A percentile compares a stretch with the other conserved stretches of the same genome.
Conservation (phyloP, 306 rosid species). For the Notholithocarpus densiflorus region DNA sequence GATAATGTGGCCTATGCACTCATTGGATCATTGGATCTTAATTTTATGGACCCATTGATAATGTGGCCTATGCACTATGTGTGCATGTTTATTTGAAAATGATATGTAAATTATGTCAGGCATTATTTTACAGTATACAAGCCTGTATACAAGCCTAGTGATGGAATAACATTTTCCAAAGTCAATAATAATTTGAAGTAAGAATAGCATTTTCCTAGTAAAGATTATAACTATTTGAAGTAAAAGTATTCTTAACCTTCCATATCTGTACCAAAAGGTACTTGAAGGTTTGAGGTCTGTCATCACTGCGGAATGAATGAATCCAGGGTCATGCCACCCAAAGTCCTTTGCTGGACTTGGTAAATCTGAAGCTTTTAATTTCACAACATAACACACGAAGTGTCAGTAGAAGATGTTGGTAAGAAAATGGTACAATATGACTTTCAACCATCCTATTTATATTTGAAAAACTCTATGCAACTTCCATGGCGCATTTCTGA, state of each 20-base stretch:
- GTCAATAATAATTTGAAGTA: background rate
- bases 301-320: slow-evolving; percentile 81
- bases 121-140: background rate
- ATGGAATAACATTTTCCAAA: background rate
- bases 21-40: no score
- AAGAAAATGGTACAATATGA: background rate
- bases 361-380: slow-evolving; percentile 32
- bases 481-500: no score
- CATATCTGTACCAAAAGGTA: slow-evolving; percentile 58
- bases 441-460: no score
- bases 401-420: background rate
- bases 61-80: no score
- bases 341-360: slow-evolving; percentile 89
- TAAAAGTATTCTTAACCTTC: slow-evolving; percentile 47
- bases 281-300: slow-evolving; percentile 71
- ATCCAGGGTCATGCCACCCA: slow-evolving; percentile 98
- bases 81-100: no score
- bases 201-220: background rate
- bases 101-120: no score
- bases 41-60: no score
- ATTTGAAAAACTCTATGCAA: no score
- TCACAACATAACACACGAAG: background rate
- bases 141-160: background rate
- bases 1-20: no score
- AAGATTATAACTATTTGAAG: background rate